Conservation (phyloP, 768 basidiomycete species). For the Mycena galopus region DNA sequence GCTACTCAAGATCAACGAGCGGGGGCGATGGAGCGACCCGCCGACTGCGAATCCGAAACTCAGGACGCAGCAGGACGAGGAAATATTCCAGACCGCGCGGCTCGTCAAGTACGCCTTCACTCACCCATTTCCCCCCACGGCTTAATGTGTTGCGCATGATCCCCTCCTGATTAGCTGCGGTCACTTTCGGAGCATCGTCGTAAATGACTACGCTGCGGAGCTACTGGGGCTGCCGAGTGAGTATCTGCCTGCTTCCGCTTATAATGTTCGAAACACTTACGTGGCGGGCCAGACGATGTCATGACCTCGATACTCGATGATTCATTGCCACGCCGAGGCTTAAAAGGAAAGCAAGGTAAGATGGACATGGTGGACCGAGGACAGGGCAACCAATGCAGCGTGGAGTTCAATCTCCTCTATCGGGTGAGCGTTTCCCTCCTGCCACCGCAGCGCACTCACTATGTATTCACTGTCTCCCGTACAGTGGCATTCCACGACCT, state of each 20-base stretch:
- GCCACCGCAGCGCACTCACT: neutral
- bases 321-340: constrained; percentile 59
- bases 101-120: constrained; percentile 66
- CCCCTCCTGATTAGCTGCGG: too few relatives aligned
- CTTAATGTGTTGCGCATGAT: too few relatives aligned
- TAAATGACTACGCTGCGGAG: neutral
- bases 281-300: constrained; percentile 8
- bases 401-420: constrained; percentile 73
- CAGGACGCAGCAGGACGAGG: constrained; percentile 59
- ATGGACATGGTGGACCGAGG: constrained; percentile 61
- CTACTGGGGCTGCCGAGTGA: neutral
- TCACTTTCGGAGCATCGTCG: constrained; percentile 59
- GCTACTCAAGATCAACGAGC: constrained; percentile 69
- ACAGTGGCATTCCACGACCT: constrained; percentile 70
- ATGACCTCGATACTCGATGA: constrained; percentile 28
- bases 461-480: neutral
- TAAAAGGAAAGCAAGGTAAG: constrained; percentile 49
- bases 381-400: constrained; percentile 74
- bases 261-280: neutral
- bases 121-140: too few relatives aligned
- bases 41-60: constrained; percentile 46
- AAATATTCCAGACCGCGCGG: constrained; percentile 69
- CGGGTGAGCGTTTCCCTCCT: constrained; percentile 43
- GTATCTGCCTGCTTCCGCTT: neutral
- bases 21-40: constrained; percentile 58